Evolutionary conservation across 2,329 filamentous ascomycete genomes (phyloP).

Genomic region (Aspergillus costaricaensis): DNA sequence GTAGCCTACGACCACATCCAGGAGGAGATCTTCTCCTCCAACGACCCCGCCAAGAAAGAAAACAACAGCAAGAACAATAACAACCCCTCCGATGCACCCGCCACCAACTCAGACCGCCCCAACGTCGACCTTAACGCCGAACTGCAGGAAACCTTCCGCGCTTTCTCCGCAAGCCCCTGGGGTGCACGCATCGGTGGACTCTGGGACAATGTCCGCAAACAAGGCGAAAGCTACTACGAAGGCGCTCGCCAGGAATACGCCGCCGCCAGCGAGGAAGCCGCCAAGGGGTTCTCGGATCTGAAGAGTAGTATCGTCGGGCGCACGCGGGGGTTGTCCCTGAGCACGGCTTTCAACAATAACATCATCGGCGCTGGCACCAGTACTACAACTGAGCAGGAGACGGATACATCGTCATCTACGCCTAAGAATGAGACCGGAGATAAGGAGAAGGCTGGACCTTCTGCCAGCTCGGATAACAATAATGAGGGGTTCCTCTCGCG

Average conservation of each 20-base stretch:
- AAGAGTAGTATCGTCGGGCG: conserved; percentile 68
- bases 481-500: conserved; percentile 71
- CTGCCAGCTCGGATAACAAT: no score
- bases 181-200: conserved; percentile 84
- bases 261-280: conserved; percentile 76
- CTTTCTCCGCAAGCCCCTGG: conserved; percentile 89
- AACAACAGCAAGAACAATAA: no score
- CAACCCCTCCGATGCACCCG: conserved; percentile 43
- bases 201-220: conserved; percentile 88
- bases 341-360: conserved; percentile 33
- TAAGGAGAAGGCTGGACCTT: conserved; percentile 22
- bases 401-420: conserved; percentile 31
- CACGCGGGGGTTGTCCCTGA: conserved; percentile 72
- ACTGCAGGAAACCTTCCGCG: conserved; percentile 92
- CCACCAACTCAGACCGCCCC: conserved; percentile 32
- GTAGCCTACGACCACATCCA: conserved; percentile 95
- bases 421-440: conserved; percentile 23
- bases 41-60: conserved; percentile 52
- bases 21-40: conserved; percentile 69
- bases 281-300: conserved; percentile 74
- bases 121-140: conserved; percentile 73
- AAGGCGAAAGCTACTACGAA: conserved; percentile 87
- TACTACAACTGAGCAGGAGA: conserved; percentile 32
- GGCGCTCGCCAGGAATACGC: conserved; percentile 79
- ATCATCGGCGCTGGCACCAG: conserved; percentile 6